These are phyloP conservation scores for Immersiporthe knoxdaviesiana DNA, from an alignment of 2,329 filamentous ascomycete genomes.

Conservation along the genomic window DNA sequence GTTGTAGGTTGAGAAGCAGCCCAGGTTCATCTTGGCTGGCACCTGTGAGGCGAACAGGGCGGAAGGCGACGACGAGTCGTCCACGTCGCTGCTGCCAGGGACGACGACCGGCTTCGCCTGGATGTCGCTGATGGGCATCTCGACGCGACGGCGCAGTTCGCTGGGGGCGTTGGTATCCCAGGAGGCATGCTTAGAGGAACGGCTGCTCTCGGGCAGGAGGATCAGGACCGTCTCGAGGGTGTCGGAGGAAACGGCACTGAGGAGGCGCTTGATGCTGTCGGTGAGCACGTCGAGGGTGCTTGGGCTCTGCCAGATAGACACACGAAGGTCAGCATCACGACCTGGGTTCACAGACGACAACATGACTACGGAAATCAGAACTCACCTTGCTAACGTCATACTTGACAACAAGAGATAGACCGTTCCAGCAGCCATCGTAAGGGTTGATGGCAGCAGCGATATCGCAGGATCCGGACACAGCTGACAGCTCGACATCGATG, in stretches of 20 bases:
- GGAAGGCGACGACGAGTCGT: conserved; percentile 36
- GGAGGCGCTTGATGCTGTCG: conserved; percentile 49
- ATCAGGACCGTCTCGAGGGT: conserved; percentile 62
- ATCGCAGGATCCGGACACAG: conserved; percentile 44
- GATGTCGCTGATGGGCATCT: conserved; percentile 48
- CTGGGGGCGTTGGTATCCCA: conserved; percentile 46
- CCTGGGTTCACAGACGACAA: too few species aligned
- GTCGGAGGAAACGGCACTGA: conserved; percentile 49
- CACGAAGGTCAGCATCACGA: conserved; percentile 33
- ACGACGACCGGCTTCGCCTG: conserved; percentile 31
- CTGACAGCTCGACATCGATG: conserved; percentile 46
- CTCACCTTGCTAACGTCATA: conserved; percentile 51
- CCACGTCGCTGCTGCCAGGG: conserved; percentile 27
- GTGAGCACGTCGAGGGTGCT: conserved; percentile 49
- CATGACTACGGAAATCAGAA: not conserved
- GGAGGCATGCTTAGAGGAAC: conserved; percentile 40
- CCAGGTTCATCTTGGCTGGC: conserved; percentile 55
- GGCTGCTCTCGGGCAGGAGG: conserved; percentile 53
- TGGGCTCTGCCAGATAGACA: conserved; percentile 43
- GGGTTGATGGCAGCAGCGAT: conserved; percentile 47
- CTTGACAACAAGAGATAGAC: conserved; percentile 46
- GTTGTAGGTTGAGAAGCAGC: conserved; percentile 74
- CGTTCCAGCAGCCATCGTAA: conserved; percentile 49
- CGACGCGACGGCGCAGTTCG: conserved; percentile 53
- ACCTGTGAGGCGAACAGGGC: conserved; percentile 39